Base-by-base conservation (phyloP, 2,329 filamentous ascomycete genomes). In the Arthroderma sp. region DNA sequence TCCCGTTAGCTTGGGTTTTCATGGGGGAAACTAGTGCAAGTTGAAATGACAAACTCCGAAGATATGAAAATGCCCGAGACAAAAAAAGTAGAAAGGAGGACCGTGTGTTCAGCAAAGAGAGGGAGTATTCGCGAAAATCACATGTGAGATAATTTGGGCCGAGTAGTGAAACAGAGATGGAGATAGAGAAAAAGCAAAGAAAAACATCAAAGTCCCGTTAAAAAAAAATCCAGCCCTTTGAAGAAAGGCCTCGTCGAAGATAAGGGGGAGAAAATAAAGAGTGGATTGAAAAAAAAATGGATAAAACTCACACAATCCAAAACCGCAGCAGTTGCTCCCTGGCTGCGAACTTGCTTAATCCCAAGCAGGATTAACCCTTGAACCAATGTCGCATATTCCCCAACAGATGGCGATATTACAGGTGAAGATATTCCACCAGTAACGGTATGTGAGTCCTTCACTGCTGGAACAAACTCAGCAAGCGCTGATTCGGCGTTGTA, bases 351-450 rank as follows among this genome's bases (percentile, higher is more conserved):
- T 64, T 91, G 85, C 46, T 83, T 76, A 55, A 91, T 78, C 0
- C 83, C 85, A 66, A 94, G 77, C 49, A 93, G 64, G 9, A 85
- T 82, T 50, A 94, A 64, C 0, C 85, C 85, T 63, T 93, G 85
- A 47, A 89, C 72, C 29, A 91, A 62, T 0, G 74, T 80, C 29
- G 81, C 77, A 56, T 85, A 83, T 48, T 81, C 77, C 40, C 76
- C 77, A 1, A 78, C 73, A 1, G 75, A 74, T 0, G 81, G 72
- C 1, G 81, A 79, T 38, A 91, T 82, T 7, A 91, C 77, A 0
- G 85, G 85, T 22, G 83, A 85, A 9, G 87, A 79, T 38, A 94
- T 85, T 5, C 85, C 86, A 3, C 85, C 84, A 4, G 81, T 74
- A 8, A 54, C 49, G 38, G 74, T 71, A 15, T 71, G 70, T 5